A percentile compares a stretch with the other conserved stretches of the same genome.
Evolutionary conservation across 2,329 filamentous ascomycete species (phyloP).

Genomic region (Domatiomyces catenatus): DNA sequence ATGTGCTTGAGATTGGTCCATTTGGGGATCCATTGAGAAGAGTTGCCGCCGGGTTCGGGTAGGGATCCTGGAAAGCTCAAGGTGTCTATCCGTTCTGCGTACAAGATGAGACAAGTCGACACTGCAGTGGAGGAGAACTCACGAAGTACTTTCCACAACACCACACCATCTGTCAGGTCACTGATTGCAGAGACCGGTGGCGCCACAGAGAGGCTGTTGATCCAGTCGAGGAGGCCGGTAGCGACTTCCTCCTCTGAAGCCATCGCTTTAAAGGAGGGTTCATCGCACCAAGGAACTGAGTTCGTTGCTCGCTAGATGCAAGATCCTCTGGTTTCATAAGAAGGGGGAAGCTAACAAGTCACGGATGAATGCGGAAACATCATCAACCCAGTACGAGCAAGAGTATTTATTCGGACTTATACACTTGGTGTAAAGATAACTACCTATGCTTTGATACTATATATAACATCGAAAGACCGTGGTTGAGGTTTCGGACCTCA

Average conservation of each 20-base stretch:
- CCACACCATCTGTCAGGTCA: conserved; percentile 31
- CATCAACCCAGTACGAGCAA: no score
- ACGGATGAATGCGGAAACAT: no score
- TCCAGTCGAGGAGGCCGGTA: conserved; percentile 32
- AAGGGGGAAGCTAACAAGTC: background rate
- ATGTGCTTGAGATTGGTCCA: conserved; percentile 36
- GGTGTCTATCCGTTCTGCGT: conserved; percentile 32
- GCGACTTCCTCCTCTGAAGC: conserved; percentile 31
- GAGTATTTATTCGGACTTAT: no score
- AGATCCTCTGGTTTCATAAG: background rate
- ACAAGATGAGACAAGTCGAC: conserved; percentile 5
- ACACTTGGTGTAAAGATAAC: no score
- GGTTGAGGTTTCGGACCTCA: no score
- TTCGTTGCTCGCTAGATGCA: background rate
- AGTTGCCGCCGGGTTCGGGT: conserved; percentile 27
- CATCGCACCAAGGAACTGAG: background rate
- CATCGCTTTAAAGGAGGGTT: conserved; percentile 19
- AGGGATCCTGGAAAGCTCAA: conserved; percentile 33
- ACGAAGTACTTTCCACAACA: conserved; percentile 32
- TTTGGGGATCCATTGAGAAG: conserved; percentile 33
- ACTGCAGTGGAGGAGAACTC: conserved; percentile 1
- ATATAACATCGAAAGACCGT: no score
- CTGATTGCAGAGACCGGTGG: conserved; percentile 14
- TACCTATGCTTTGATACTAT: no score
- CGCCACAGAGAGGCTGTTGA: conserved; percentile 19